Percentiles rank a stretch among this genome's conserved stretches.
These are phyloP conservation scores for Hypoxylon perforatum DNA, from an alignment of 495 filamentous ascomycete genomes.

Conservation along the genomic window DNA sequence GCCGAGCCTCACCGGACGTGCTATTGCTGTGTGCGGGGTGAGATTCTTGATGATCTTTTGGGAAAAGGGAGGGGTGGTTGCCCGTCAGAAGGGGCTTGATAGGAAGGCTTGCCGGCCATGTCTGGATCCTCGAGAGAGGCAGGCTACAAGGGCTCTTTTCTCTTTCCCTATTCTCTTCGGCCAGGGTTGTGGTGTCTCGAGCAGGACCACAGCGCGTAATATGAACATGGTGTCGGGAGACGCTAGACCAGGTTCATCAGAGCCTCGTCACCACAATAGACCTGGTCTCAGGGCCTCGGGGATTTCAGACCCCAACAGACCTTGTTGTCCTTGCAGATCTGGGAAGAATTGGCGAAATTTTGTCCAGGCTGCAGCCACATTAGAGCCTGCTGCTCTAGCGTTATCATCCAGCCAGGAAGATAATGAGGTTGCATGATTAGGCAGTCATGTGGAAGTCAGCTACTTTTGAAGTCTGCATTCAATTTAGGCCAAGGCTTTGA, in stretches of 20 bases:
- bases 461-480: not conserved
- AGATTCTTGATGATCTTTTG: slow-evolving; percentile 6
- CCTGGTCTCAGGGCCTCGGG: not conserved
- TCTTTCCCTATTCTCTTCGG: slow-evolving; percentile 1
- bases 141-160: slow-evolving; percentile 30
- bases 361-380: slow-evolving; percentile 30
- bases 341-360: slow-evolving; percentile 29
- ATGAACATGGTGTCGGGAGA: not conserved
- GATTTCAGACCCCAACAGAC: not conserved
- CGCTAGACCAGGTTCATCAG: not conserved
- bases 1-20: slow-evolving; percentile 32
- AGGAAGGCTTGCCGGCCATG: slow-evolving; percentile 12
- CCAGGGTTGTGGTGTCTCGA: not conserved
- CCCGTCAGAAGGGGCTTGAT: slow-evolving; percentile 4
- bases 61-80: slow-evolving; percentile 2
- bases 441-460: slow-evolving; percentile 17
- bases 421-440: slow-evolving; percentile 20
- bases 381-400: slow-evolving; percentile 43
- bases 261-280: not conserved
- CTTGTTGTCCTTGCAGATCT: slow-evolving; percentile 20
- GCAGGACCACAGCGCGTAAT: not conserved
- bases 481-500: not conserved
- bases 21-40: slow-evolving; percentile 11
- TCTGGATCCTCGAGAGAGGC: slow-evolving; percentile 11
- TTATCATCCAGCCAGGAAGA: slow-evolving; percentile 11